Conservation (phyloP, 495 filamentous ascomycete species). For the Penicillium herquei region DNA sequence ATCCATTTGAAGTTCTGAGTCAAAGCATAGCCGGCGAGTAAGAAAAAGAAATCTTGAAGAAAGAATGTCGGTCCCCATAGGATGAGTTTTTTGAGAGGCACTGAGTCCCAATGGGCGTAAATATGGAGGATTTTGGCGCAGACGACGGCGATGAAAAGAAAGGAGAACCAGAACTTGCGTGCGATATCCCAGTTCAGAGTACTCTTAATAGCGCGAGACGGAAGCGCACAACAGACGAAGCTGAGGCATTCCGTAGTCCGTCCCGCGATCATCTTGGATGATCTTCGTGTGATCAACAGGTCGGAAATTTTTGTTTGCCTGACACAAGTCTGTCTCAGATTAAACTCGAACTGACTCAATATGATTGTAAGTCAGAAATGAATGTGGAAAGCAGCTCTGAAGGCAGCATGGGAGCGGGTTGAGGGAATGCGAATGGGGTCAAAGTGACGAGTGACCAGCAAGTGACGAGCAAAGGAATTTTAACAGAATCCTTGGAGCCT, state of each 20-base stretch:
- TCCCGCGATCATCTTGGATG: constrained; percentile 4
- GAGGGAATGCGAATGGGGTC: neutral
- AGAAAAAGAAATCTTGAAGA: constrained; percentile 21
- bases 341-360: no score
- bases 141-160: constrained; percentile 20
- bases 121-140: constrained; percentile 29
- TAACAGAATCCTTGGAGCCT: neutral
- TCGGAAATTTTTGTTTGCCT: no score
- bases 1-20: constrained; percentile 6
- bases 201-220: constrained; percentile 7
- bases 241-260: constrained; percentile 2
- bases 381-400: neutral
- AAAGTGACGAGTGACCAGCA: neutral
- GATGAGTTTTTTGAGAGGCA: constrained; percentile 15
- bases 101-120: constrained; percentile 24
- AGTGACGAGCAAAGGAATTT: neutral
- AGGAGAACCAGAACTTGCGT: constrained; percentile 21
- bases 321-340: no score
- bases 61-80: constrained; percentile 32
- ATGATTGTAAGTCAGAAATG: no score
- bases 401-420: constrained; percentile 4
- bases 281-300: constrained; percentile 1
- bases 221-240: constrained; percentile 16
- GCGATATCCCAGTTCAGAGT: constrained; percentile 13
- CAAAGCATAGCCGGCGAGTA: constrained; percentile 16